Conservation (phyloP, 1,284 basidiomycete genomes). For the Anthracocystis panici-leucophaei region DNA sequence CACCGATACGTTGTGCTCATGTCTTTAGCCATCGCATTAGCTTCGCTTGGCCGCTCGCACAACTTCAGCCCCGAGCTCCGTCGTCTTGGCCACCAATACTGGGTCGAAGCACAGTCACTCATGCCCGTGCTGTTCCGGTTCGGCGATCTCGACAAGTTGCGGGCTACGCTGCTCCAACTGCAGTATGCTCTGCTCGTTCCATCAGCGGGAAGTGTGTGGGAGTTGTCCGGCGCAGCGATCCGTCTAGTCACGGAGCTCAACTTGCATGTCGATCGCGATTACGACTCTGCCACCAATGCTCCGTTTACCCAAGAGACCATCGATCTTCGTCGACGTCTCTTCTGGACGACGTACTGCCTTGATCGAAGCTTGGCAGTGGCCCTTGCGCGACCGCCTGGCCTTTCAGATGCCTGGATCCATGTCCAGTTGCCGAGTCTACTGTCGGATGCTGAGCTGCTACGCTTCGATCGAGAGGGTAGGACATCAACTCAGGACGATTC, state of each 20-base stretch:
- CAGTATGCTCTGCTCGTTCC: conserved; percentile 46
- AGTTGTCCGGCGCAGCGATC: conserved; percentile 44
- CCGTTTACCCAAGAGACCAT: conserved; percentile 22
- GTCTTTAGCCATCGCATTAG: conserved; percentile 40
- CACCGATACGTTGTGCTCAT: conserved; percentile 41
- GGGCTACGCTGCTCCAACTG: conserved; percentile 37
- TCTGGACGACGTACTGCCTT: conserved; percentile 53
- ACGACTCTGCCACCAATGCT: conserved; percentile 37
- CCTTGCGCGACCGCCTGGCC: conserved; percentile 39
- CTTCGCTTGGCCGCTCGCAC: conserved; percentile 43
- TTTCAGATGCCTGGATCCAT: conserved; percentile 52
- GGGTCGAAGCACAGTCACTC: conserved; percentile 38
- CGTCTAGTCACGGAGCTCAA: conserved; percentile 49
- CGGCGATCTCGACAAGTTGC: conserved; percentile 42
- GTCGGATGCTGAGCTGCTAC: conserved; percentile 29
- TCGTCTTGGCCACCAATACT: conserved; percentile 41
- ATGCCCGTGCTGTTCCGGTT: conserved; percentile 24
- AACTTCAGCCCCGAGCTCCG: conserved; percentile 51
- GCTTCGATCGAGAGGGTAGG: conserved; percentile 12
- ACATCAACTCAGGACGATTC: background rate
- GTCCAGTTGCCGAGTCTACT: conserved; percentile 43
- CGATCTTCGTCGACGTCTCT: conserved; percentile 43
- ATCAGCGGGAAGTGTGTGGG: conserved; percentile 46
- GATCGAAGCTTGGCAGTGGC: conserved; percentile 45
- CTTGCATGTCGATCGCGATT: conserved; percentile 46